Percentiles rank a stretch among this genome's conserved stretches.
These are phyloP conservation scores for Leccinum fibrillosum DNA, from an alignment of 768 basidiomycete species.

Conservation along the genomic window DNA sequence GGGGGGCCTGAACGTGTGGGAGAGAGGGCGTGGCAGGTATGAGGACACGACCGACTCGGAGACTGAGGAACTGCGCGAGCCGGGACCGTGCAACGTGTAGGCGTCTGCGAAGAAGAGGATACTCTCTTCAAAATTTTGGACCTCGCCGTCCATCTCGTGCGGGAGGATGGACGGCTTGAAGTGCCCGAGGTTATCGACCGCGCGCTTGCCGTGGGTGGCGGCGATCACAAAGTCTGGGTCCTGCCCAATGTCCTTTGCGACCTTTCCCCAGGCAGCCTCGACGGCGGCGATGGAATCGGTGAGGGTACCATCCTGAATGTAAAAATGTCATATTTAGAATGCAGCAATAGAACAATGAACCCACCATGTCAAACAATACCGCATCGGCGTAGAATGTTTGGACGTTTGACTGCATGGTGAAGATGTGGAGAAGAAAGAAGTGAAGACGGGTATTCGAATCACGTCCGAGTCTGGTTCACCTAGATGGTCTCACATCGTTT, in stretches of 20 bases:
- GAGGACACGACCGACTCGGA: background rate
- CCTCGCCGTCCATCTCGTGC: slow-evolving; percentile 57
- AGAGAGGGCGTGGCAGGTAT: background rate
- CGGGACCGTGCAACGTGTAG: slow-evolving; percentile 42
- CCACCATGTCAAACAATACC: slow-evolving; percentile 67
- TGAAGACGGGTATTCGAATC: slow-evolving; percentile 6
- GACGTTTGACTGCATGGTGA: slow-evolving; percentile 23
- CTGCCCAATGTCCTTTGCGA: slow-evolving; percentile 65
- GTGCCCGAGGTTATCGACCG: slow-evolving; percentile 65
- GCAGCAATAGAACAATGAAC: slow-evolving; percentile 12
- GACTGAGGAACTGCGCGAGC: slow-evolving; percentile 27
- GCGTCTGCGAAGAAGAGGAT: slow-evolving; percentile 69
- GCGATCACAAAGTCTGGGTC: slow-evolving; percentile 67
- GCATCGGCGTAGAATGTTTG: slow-evolving; percentile 51
- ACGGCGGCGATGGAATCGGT: slow-evolving; percentile 74
- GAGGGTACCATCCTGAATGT: slow-evolving; percentile 59
- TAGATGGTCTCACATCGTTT: slow-evolving; percentile 11
- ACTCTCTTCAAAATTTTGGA: slow-evolving; percentile 58
- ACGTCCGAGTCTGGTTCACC: slow-evolving; percentile 6
- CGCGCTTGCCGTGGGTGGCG: slow-evolving; percentile 77
- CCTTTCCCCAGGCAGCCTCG: slow-evolving; percentile 73
- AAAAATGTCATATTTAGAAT: slow-evolving; percentile 23
- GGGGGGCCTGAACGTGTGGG: background rate
- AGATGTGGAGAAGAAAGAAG: background rate
- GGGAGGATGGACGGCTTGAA: slow-evolving; percentile 55